A percentile compares a stretch with the other conserved stretches of the same genome.
These are phyloP conservation scores for Kipferlia bialata DNA, from an alignment of 78 protist genomes.

Conservation along the genomic window DNA sequence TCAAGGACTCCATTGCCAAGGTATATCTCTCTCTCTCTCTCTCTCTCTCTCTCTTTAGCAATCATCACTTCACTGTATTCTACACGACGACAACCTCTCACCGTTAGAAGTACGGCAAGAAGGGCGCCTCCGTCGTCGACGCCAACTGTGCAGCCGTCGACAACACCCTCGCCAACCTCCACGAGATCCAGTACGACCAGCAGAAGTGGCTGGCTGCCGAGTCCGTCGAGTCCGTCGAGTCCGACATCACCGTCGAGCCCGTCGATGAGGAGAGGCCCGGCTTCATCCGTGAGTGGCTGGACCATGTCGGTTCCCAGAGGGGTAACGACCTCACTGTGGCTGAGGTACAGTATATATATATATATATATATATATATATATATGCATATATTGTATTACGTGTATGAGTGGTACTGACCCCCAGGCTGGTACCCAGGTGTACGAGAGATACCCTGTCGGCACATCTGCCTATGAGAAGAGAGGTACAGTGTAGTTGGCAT, in stretches of 20 bases:
- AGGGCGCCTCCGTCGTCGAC: constrained; percentile 47
- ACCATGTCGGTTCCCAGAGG: constrained; percentile 5
- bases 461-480: constrained; percentile 40
- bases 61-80: constrained; percentile 33
- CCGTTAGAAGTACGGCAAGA: constrained; percentile 31
- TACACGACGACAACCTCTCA: constrained; percentile 38
- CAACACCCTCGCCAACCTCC: constrained; percentile 14
- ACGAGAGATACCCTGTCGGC: constrained; percentile 28
- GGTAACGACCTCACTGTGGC: constrained; percentile 8
- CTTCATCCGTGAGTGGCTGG: constrained; percentile 25
- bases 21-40: no score
- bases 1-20: constrained; percentile 36
- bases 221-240: not conserved
- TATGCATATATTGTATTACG: no score
- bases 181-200: constrained; percentile 3
- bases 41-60: no score
- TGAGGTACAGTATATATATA: no score
- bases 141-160: constrained; percentile 41
- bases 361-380: no score
- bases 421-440: no score
- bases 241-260: not conserved
- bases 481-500: no score
- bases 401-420: no score
- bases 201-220: constrained; percentile 43
- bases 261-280: not conserved